Evolutionary conservation across 2,329 filamentous ascomycete genomes (phyloP), one percentile per base, ranked within the genome.

Genomic region (Penicillium sp.): DNA sequence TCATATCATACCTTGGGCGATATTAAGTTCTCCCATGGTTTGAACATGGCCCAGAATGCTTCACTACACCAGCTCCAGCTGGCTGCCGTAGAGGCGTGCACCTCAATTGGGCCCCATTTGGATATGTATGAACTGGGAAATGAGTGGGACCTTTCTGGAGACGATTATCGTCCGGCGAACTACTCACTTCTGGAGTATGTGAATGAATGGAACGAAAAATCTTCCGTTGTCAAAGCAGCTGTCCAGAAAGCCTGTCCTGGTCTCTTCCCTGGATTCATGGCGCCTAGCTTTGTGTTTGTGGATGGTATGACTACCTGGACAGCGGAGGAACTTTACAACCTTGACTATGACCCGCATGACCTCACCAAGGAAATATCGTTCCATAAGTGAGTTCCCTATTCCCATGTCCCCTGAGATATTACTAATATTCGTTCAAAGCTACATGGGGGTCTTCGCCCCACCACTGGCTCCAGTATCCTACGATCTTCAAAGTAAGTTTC

Each of bases 81-180:
- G 13, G 48, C 55, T 19, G 52, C 57, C 4, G 19, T 51, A 2
- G 51, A 46, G 37, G 55, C 59, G 1, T 62, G 57, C 26, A 54
- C 46, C 7, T 41, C 53, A 1, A 53, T 63, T 14, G 57, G 57
- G 6, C n/a, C 52, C 3, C 33, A 56, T 3, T 26, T 63, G 10
- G 27, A 55, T 6, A 56, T 60, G 1, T 57, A 52, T 6, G 61
- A 63, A 29, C n/a, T 60, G 11, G 59, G 59, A 10, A 63, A 63
- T 39, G 61, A 63, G 26, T 57, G 45, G 33, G 53, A 63, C 26
- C 53, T 56, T 22, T 54, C 44, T 9, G 41, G 49, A 4, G 43
- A 24, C 4, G 44, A 49, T 5, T 60, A 60, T 24, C 55, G 59
- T 13, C 29, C 57, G 4, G 41, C 26, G 3, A 62, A 60, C 16